Evolutionary conservation across 2,329 filamentous ascomycete species (phyloP), one percentile per base, ranked within the genome.

Genomic region (Penicillium sclerotigenum): DNA sequence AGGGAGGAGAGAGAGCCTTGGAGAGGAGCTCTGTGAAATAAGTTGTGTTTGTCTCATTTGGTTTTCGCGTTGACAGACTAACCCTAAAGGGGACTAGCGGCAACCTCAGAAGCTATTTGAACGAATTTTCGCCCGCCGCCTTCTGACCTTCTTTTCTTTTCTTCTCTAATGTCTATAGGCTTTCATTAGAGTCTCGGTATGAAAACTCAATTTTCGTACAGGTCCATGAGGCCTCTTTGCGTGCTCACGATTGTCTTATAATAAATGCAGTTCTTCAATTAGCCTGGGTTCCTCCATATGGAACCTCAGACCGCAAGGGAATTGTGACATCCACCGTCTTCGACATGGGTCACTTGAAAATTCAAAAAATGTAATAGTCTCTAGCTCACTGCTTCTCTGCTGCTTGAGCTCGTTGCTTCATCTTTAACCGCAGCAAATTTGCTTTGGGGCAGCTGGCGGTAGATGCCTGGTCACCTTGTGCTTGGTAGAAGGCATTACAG

Each of bases 161-260:
- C 75, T 75, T 72, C 69, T 71, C 74, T 75, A 78, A 82, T 81
- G 80, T 82, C 79, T 73, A 73, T 82, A 93, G 91, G 87, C 89
- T 87, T 85, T 89, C 90, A 89, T 93, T 97, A 97, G 94, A 99
- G 94, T 99, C 94, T 95, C 93, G 92, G 89, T 89, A 86, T 86
- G 89, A 86, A 89, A 85, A 65, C 72, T 92, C 90, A 90, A 83
- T 97, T 84, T 89, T 91, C 91, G 86, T 89, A 90, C 89, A 95
- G 90, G 84, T 87, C 84, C 86, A 81, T 76, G 81, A 78, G 84
- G 87, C 83, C 89, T 92, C 88, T 79, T 80, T 80, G 90, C 92
- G 93, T 90, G 94, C 94, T 99, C 91, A 92, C 87, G 90, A 91
- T 89, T 82, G 89, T 89, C 93, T 88, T 90, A 95, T 90, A 89